Base-by-base conservation (phyloP, 805 yeast genomes). In the Candida quercuum region DNA sequence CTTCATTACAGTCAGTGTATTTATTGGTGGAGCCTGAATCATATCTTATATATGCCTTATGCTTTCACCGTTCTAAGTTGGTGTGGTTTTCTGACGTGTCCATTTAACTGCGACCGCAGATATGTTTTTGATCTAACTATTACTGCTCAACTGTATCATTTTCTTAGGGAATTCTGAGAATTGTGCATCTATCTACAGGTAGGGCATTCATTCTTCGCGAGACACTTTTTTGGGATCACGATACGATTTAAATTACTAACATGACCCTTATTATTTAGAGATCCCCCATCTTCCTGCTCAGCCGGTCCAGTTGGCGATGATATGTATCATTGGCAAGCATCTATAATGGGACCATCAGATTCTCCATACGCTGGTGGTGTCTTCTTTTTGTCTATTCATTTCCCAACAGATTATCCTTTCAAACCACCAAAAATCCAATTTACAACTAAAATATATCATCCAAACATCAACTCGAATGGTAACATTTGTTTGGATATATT, bases 221-320 rank as follows among this genome's bases (percentile, higher is more conserved):
- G n/a, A n/a, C n/a, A n/a, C n/a, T n/a, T 22, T 22, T 22, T 22
- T 22, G 24, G 24, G 11, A 9, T 22, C 24, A 22, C 6, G 21
- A 30, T 16, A 11, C 19, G 19, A 17, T 16, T 13, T 16, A n/a
- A n/a, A 16, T 13, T 46, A 52, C 57, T 50, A 53, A 53, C 54
- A 17, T 21, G 8, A 25, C 28, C 18, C 16, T 13, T 12, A 26
- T 3, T 6, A 8, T 30, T 5, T 53, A 87, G 96, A 74, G 99
- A 91, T 63, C 99, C 99, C 47, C 98, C 98, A 55, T 85, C 97
- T 46, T 89, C 96, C 32, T 93, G 98, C 68, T 88, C 97, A 18
- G 99, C 99, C 10, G 99, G 99, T 29, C 99, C 99, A 53, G 93
- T 87, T 32, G 97, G 97, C 33, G 98, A 93, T 55, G 99, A 91